A percentile compares a stretch with the other conserved stretches of the same genome.
Evolutionary conservation across 176 grass and related monocot species (phyloP).

Genomic region (Carex scoparia): DNA sequence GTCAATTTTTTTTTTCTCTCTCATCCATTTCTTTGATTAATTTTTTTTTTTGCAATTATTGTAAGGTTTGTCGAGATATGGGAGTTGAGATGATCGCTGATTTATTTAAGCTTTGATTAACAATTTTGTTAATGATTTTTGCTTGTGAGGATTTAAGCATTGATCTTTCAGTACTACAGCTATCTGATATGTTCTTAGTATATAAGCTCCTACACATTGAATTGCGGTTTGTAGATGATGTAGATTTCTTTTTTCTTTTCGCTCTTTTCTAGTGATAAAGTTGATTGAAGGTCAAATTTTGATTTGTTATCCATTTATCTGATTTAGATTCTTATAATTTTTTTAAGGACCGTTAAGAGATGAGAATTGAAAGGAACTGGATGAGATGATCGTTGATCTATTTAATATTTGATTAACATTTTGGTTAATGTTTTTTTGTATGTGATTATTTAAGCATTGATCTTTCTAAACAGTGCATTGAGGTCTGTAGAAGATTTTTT

Average conservation of each 20-base stretch:
- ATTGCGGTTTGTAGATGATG: not conserved
- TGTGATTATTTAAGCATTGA: no score
- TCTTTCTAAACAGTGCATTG: not conserved
- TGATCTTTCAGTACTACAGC: not conserved
- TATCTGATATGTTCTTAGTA: not conserved
- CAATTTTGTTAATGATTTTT: not conserved
- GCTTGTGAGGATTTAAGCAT: not conserved
- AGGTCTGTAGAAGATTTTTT: not conserved
- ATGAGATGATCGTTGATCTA: no score
- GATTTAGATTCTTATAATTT: no score
- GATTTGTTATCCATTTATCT: no score
- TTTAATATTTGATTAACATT: no score
- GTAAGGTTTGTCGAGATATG: no score
- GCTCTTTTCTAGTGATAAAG: not conserved
- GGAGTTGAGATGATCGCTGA: not conserved
- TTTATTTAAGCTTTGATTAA: not conserved
- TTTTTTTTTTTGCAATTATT: not conserved
- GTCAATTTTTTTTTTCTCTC: constrained; percentile 7
- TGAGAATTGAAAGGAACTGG: no score
- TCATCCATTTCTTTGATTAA: not conserved
- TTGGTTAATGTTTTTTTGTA: no score
- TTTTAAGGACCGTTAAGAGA: no score
- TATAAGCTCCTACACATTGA: not conserved
- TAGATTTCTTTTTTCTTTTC: not conserved
- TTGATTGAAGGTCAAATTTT: no score